Evolutionary conservation across 179 eudicot species (phyloP).

Genomic region (Carnegiea gigantea): DNA sequence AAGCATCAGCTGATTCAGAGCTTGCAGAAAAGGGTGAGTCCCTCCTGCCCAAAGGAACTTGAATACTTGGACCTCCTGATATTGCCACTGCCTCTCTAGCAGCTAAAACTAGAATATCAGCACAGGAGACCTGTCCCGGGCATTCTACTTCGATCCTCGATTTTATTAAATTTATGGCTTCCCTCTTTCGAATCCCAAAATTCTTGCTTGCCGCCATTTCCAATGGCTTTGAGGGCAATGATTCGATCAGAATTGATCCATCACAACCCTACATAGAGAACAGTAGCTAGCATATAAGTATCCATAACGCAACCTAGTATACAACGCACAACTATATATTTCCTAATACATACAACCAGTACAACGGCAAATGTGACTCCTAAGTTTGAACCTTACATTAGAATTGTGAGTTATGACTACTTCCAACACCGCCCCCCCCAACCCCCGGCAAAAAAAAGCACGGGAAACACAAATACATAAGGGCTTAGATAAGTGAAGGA

Average conservation of each 20-base stretch:
- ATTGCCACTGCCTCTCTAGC: conserved; percentile 37
- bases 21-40: conserved; percentile 30
- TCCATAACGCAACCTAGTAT: background rate
- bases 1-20: conserved; percentile 30
- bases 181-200: conserved; percentile 36
- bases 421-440: background rate
- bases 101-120: conserved; percentile 33
- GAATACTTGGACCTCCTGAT: conserved; percentile 33
- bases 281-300: background rate
- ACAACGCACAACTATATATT: background rate
- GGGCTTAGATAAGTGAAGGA: no score
- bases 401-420: background rate
- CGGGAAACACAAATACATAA: background rate
- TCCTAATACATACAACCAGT: background rate
- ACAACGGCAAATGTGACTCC: background rate
- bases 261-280: conserved; percentile 32
- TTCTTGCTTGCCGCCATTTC: conserved; percentile 34
- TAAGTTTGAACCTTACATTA: background rate
- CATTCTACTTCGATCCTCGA: conserved; percentile 29
- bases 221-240: conserved; percentile 16
- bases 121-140: conserved; percentile 34
- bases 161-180: conserved; percentile 27
- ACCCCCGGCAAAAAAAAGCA: no score
- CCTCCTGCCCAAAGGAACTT: conserved; percentile 36
- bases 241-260: conserved; percentile 34